Evolutionary conservation across 2,329 filamentous ascomycete species (phyloP).

Genomic region (Dendryphion nanum): DNA sequence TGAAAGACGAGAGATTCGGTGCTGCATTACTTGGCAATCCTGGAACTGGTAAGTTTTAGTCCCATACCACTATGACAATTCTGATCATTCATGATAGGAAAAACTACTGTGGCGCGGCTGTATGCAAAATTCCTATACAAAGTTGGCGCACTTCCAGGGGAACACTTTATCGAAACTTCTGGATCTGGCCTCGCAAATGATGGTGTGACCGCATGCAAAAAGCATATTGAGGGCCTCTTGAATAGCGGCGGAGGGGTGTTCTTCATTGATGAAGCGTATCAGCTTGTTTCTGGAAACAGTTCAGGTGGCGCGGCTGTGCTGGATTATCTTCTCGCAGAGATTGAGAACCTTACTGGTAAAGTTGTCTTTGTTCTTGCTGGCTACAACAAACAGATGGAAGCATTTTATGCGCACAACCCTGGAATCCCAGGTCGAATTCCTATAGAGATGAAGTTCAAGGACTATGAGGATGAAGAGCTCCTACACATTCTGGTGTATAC

Average conservation of each 20-base stretch:
- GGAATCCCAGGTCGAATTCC: slow-evolving; percentile 71
- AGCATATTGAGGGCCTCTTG: slow-evolving; percentile 56
- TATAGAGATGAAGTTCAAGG: slow-evolving; percentile 62
- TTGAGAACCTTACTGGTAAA: slow-evolving; percentile 69
- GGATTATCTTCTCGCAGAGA: slow-evolving; percentile 69
- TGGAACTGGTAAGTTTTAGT: slow-evolving; percentile 61
- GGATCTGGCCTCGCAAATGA: slow-evolving; percentile 64
- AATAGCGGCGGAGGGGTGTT: slow-evolving; percentile 64
- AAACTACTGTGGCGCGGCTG: slow-evolving; percentile 72
- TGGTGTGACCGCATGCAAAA: slow-evolving; percentile 59
- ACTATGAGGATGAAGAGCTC: slow-evolving; percentile 67
- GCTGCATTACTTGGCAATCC: slow-evolving; percentile 69
- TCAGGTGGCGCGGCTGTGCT: slow-evolving; percentile 61
- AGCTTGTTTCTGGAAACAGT: slow-evolving; percentile 61
- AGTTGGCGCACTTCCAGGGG: slow-evolving; percentile 62
- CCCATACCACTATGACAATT: not conserved
- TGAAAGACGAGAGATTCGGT: slow-evolving; percentile 61
- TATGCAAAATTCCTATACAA: slow-evolving; percentile 66
- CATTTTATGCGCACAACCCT: slow-evolving; percentile 71
- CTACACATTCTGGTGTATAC: slow-evolving; percentile 58
- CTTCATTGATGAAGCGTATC: slow-evolving; percentile 80
- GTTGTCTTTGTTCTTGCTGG: slow-evolving; percentile 72
- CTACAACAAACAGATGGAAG: slow-evolving; percentile 73
- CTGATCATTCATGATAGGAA: slow-evolving; percentile 43
- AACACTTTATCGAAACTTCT: slow-evolving; percentile 63